Base-by-base conservation (phyloP, 805 yeast genomes). In the Wickerhamomyces bovis region DNA sequence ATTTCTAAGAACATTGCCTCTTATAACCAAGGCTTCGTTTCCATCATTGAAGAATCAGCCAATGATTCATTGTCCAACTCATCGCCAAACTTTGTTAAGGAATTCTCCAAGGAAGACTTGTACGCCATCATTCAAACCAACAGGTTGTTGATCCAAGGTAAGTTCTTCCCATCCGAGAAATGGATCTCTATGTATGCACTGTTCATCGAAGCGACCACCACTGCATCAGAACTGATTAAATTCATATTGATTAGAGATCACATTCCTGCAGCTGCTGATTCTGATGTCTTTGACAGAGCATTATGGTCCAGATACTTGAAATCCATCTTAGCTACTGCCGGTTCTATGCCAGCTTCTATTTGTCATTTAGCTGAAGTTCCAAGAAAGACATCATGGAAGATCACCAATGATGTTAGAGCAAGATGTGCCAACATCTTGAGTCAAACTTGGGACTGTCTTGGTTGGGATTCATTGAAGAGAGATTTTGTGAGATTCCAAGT, bases 341-440 rank as follows among this genome's bases (percentile, higher is more conserved):
- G 81, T 6, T 73, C 84, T n/a, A 80, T 78, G 55, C 83, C 89
- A 0, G 77, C 85, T 6, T 74, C 89, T 1, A 67, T 82, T 44
- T 87, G 85, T 56, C 85, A 81, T 52, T 68, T 87, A 46, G 76
- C 88, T 2, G 83, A 78, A 38, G 80, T 85, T 45, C 89, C 95
- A 38, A 75, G 83, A 60, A 79, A 79, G 51, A 89, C 89, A 1
- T 79, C 89, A 50, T 70, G 68, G 65, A 71, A 71, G 44, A 77
- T 87, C 39, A 74, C 87, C 0, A 82, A 81, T 11, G 81, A 78
- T 55, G 66, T 86, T 52, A 73, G 95, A 51, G 72, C 73, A 12
- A 69, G 83, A 50, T 73, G 83, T 39, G 78, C 89, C 0, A 53
- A 52, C 13, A 63, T 86, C 39, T 54, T 88, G 12, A 70, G 73